Percentiles rank a stretch among this genome's conserved stretches.
These are phyloP conservation scores for Sedum album DNA, from an alignment of 164 flowering plant species.

Conservation along the genomic window DNA sequence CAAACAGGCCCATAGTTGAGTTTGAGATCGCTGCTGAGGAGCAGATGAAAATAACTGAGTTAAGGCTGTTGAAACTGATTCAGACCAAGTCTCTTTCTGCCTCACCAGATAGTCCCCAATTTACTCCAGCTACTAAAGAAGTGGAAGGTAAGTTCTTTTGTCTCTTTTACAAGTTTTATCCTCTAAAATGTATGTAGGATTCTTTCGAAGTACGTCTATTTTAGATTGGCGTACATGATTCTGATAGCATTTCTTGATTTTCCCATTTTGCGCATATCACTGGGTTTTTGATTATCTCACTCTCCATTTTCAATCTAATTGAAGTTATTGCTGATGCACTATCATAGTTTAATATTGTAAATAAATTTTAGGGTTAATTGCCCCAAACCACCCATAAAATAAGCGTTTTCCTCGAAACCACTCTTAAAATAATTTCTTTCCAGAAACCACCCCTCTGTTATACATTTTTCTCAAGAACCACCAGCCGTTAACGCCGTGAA, in stretches of 20 bases:
- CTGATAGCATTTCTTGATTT: background rate
- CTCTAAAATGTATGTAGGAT: background rate
- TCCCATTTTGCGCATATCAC: background rate
- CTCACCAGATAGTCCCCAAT: conserved; percentile 13
- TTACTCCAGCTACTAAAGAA: conserved; percentile 26
- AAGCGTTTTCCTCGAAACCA: no score
- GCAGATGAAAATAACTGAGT: conserved; percentile 88
- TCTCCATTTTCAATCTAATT: background rate
- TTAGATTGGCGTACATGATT: background rate
- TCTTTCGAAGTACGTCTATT: background rate
- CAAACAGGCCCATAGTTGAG: conserved; percentile 81
- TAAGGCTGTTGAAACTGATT: conserved; percentile 77
- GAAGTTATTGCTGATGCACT: background rate
- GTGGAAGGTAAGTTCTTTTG: conserved; percentile 40
- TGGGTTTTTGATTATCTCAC: background rate
- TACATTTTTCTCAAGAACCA: no score
- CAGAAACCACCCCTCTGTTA: no score
- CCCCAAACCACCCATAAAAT: no score
- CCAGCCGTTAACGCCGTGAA: no score
- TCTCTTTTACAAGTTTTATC: background rate
- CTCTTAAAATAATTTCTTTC: no score
- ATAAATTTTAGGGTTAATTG: no score
- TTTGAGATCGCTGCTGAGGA: conserved; percentile 84
- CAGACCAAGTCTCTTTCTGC: conserved; percentile 23
- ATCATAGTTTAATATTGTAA: background rate